Conservation (phyloP, 257 asterid species). For the Penstemon newberryi region DNA sequence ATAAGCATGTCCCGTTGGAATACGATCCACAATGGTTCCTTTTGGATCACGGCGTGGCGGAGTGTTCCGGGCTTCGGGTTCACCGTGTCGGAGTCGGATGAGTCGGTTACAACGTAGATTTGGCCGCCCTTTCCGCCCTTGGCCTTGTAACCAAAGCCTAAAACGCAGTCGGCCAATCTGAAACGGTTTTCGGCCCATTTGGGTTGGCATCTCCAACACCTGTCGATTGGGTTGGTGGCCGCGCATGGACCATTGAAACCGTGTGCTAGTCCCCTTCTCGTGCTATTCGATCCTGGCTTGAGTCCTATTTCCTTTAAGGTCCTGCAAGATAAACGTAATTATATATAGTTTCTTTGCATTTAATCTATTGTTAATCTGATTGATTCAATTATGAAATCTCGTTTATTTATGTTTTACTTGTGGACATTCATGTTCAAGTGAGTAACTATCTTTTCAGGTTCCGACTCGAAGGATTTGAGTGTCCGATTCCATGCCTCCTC, state of each 20-base stretch:
- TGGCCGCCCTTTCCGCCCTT: slow-evolving; percentile 53
- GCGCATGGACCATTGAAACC: slow-evolving; percentile 33
- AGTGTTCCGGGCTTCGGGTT: slow-evolving; percentile 58
- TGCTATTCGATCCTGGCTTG: slow-evolving; percentile 9
- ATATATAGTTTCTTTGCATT: no score
- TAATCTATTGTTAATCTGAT: no score
- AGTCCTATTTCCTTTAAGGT: slow-evolving; percentile 10
- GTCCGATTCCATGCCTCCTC: slow-evolving; percentile 40
- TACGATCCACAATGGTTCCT: slow-evolving; percentile 61
- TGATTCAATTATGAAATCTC: no score
- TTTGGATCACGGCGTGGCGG: slow-evolving; percentile 53
- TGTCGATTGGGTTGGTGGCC: slow-evolving; percentile 70
- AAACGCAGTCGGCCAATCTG: slow-evolving; percentile 55
- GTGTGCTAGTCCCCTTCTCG: slow-evolving; percentile 40
- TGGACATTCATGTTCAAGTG: slow-evolving; percentile 31
- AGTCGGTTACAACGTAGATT: slow-evolving; percentile 48
- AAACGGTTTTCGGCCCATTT: slow-evolving; percentile 61
- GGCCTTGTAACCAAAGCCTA: slow-evolving; percentile 56
- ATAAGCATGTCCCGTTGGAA: slow-evolving; percentile 44
- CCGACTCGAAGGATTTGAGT: slow-evolving; percentile 32
- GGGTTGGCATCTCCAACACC: slow-evolving; percentile 65
- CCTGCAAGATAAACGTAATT: slow-evolving; percentile 18
- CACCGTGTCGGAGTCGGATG: slow-evolving; percentile 35
- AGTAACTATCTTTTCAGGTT: slow-evolving; percentile 34
- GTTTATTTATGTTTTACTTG: slow-evolving; percentile 17